A percentile compares a stretch with the other conserved stretches of the same genome.
phyloP scores from a whole-genome alignment of 2,329 filamentous ascomycete genomes.

The Venturia pyrina region DNA sequence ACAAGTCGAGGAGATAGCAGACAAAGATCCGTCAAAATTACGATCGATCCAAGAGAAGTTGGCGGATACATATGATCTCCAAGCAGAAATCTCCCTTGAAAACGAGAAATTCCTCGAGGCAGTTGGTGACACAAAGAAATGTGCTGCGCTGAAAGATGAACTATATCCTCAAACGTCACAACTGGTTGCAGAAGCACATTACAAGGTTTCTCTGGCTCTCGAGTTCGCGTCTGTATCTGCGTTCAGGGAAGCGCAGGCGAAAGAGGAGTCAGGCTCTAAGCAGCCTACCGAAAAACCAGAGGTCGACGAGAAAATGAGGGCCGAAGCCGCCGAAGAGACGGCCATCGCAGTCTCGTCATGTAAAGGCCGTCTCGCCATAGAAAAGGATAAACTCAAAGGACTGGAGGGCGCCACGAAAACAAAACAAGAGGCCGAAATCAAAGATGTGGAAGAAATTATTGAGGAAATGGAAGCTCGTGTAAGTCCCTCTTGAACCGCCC shows the following conservation, averaged over 20 bases:
- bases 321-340: conserved; percentile 61
- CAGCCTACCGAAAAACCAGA: conserved; percentile 24
- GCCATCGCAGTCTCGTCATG: conserved; percentile 66
- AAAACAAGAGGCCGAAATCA: conserved; percentile 50
- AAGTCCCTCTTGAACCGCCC: conserved; percentile 15
- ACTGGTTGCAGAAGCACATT: conserved; percentile 87
- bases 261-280: conserved; percentile 34
- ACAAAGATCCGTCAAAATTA: conserved; percentile 23
- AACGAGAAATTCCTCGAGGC: conserved; percentile 86
- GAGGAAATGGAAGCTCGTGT: conserved; percentile 69
- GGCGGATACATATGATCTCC: conserved; percentile 85
- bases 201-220: conserved; percentile 86
- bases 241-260: conserved; percentile 41
- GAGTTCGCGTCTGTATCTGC: conserved; percentile 80
- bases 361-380: conserved; percentile 58
- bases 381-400: conserved; percentile 53
- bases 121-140: conserved; percentile 70
- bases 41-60: conserved; percentile 69
- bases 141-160: conserved; percentile 67
- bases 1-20: conserved; percentile 46
- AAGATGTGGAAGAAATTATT: conserved; percentile 68
- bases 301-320: conserved; percentile 59
- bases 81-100: conserved; percentile 94
- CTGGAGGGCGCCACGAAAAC: conserved; percentile 49
- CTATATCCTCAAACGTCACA: conserved; percentile 74